These are phyloP conservation scores for Xylariaceae sp. DNA, from an alignment of 2,329 filamentous ascomycete genomes.

Conservation along the genomic window DNA sequence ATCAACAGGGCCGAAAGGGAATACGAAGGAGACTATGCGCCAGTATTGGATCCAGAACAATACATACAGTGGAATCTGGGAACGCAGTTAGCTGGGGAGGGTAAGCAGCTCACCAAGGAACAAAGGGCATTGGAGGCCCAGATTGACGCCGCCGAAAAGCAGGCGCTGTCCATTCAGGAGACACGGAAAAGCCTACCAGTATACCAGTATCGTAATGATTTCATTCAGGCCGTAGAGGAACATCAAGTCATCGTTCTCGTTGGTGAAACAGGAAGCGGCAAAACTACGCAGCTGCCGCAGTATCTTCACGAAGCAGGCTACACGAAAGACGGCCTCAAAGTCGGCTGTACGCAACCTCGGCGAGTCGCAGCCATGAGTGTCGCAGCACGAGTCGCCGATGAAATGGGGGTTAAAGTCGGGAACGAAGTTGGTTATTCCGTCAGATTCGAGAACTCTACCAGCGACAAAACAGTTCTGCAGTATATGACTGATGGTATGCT, in stretches of 20 bases:
- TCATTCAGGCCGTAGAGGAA: slow-evolving; percentile 79
- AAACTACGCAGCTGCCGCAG: slow-evolving; percentile 92
- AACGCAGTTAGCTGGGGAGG: slow-evolving; percentile 66
- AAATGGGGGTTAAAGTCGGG: slow-evolving; percentile 85
- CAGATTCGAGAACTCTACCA: slow-evolving; percentile 88
- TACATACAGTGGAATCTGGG: slow-evolving; percentile 83
- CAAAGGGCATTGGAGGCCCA: slow-evolving; percentile 75
- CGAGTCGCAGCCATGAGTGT: slow-evolving; percentile 97
- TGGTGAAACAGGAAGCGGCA: slow-evolving; percentile 91
- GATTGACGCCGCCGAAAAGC: slow-evolving; percentile 83
- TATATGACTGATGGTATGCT: slow-evolving; percentile 99
- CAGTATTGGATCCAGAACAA: slow-evolving; percentile 85
- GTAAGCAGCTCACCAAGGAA: slow-evolving; percentile 69
- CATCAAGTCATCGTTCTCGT: slow-evolving; percentile 89
- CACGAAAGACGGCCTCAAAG: slow-evolving; percentile 76
- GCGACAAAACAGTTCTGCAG: slow-evolving; percentile 85
- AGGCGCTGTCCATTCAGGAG: slow-evolving; percentile 83
- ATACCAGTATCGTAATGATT: slow-evolving; percentile 79
- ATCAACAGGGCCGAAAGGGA: slow-evolving; percentile 70
- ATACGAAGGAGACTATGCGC: slow-evolving; percentile 82
- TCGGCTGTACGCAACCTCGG: slow-evolving; percentile 91
- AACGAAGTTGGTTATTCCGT: slow-evolving; percentile 93
- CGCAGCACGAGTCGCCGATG: slow-evolving; percentile 90
- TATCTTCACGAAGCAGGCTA: slow-evolving; percentile 90
- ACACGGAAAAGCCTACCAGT: slow-evolving; percentile 87